Conservation (phyloP, 1,284 basidiomycete species). For the Trichosporon sp. region DNA sequence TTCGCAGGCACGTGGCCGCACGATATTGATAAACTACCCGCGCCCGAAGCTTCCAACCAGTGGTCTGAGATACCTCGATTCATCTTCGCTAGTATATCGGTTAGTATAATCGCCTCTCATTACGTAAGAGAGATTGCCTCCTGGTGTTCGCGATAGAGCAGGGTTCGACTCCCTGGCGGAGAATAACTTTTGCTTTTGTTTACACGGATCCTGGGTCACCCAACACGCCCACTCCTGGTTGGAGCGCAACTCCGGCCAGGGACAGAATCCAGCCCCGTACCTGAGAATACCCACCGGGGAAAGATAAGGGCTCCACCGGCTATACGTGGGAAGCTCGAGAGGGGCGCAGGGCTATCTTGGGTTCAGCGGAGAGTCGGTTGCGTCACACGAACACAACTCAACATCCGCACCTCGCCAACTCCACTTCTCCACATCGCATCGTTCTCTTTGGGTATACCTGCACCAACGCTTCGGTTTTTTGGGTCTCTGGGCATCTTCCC, state of each 20-base stretch:
- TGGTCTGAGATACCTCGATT: not conserved
- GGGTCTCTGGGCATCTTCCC: not conserved
- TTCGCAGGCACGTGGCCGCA: not conserved
- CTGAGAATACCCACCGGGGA: not conserved
- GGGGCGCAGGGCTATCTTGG: not conserved
- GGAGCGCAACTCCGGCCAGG: not conserved
- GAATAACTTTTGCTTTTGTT: conserved; percentile 20
- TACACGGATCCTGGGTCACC: not conserved
- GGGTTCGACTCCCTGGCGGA: conserved; percentile 28
- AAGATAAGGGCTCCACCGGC: conserved; percentile 14
- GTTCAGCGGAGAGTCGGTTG: not conserved
- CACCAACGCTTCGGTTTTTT: not conserved
- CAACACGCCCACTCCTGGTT: not conserved
- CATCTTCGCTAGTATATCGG: conserved; percentile 27
- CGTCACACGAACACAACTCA: conserved; percentile 7
- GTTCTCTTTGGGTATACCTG: not conserved
- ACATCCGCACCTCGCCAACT: not conserved
- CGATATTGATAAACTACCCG: not conserved
- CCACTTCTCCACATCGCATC: not conserved
- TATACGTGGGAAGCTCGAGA: not conserved
- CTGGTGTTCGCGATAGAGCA: conserved; percentile 25
- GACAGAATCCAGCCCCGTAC: not conserved
- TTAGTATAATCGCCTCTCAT: conserved; percentile 28
- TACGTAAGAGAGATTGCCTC: conserved; percentile 6
- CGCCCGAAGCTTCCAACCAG: not conserved